These are phyloP conservation scores for Maudiozyma saulgeensis DNA, from an alignment of 805 yeast species.

Conservation along the genomic window DNA sequence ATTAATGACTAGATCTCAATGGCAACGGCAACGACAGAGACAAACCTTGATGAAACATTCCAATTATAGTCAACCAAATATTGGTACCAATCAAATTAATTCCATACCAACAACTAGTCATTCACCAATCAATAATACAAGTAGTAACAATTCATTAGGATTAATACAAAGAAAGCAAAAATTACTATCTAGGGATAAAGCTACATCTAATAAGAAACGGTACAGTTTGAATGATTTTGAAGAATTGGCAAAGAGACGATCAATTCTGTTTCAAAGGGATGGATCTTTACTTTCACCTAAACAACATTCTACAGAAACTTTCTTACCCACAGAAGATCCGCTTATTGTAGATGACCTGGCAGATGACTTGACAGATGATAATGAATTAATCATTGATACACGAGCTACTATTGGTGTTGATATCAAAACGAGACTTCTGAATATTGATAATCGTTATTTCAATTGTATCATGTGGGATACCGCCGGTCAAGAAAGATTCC, in stretches of 20 bases:
- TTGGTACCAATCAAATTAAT: not conserved
- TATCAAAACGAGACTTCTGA: slow-evolving; percentile 35
- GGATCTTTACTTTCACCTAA: not conserved
- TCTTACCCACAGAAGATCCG: not conserved
- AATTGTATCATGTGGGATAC: slow-evolving; percentile 42
- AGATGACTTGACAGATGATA: slow-evolving; percentile 2
- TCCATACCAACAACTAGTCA: not conserved
- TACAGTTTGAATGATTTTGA: slow-evolving; percentile 29
- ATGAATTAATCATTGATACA: slow-evolving; percentile 28
- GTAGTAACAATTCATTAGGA: not conserved
- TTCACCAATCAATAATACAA: not conserved
- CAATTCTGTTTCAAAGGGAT: slow-evolving; percentile 1
- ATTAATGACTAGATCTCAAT: slow-evolving; percentile 20
- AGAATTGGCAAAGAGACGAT: slow-evolving; percentile 17
- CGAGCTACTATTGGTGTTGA: slow-evolving; percentile 40
- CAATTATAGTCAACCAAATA: not conserved
- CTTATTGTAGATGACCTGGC: no score
- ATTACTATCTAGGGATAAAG: not conserved
- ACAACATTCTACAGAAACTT: not conserved
- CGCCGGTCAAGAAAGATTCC: slow-evolving; percentile 42
- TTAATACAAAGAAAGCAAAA: not conserved
- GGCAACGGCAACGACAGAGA: not conserved
- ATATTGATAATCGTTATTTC: slow-evolving; percentile 35
- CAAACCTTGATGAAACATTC: not conserved
- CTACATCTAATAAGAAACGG: slow-evolving; percentile 15